Conservation (phyloP, 371 early-diverging fungal genomes). For the Apophysomyces trapeziformis region DNA sequence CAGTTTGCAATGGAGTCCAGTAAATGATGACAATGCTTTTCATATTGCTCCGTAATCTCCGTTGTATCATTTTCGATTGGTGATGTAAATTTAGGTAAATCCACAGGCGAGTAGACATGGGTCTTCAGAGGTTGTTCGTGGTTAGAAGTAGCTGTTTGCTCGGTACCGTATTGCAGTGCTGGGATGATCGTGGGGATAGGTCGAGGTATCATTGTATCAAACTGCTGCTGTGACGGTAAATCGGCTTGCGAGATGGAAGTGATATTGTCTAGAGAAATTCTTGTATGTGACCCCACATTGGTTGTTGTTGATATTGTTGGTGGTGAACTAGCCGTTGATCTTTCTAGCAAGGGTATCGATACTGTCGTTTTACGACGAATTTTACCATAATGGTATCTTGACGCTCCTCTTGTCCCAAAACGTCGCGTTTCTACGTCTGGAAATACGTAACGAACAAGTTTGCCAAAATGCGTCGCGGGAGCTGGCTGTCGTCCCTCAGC, state of each 20-base stretch:
- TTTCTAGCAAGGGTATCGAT: background rate
- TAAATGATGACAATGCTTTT: background rate
- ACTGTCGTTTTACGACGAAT: background rate
- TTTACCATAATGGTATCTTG: constrained; percentile 4
- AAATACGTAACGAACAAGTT: background rate
- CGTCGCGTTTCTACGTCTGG: constrained; percentile 6
- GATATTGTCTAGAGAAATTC: background rate
- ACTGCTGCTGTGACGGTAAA: background rate
- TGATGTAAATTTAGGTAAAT: background rate
- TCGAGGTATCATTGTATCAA: background rate
- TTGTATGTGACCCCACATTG: background rate
- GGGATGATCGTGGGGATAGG: background rate
- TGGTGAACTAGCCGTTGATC: background rate
- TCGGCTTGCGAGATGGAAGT: background rate
- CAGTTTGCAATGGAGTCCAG: background rate
- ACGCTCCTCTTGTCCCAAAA: constrained; percentile 1
- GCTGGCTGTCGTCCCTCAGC: background rate
- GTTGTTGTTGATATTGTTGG: background rate
- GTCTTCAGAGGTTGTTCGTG: background rate
- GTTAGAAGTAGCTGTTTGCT: background rate
- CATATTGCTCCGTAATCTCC: background rate
- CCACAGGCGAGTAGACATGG: background rate
- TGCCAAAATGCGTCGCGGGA: constrained; percentile 4
- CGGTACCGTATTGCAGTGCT: background rate
- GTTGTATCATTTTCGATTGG: background rate